A percentile compares a stretch with the other conserved stretches of the same genome.
phyloP scores from a whole-genome alignment of 768 basidiomycete genomes.

The Hygrophoropsis aurantiaca region DNA sequence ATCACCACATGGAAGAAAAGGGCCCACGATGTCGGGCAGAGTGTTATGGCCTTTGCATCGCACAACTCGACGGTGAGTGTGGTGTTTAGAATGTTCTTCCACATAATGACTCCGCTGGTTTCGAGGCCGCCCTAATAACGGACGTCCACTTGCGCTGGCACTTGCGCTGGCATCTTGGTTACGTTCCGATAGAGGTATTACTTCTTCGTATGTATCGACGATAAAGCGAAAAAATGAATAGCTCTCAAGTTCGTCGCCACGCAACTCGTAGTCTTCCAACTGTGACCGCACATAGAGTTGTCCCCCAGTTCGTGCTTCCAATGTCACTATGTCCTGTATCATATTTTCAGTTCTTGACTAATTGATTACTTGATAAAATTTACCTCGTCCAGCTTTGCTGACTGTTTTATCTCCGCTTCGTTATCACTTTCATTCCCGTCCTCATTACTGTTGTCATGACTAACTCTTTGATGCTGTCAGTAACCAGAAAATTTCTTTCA shows the following conservation, averaged over 20 bases:
- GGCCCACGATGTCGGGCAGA: conserved; percentile 34
- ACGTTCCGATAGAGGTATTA: not conserved
- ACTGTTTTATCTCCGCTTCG: conserved; percentile 40
- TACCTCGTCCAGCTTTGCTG: too few relatives aligned
- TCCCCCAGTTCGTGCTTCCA: not conserved
- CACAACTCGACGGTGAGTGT: conserved; percentile 14
- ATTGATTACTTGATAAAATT: conserved; percentile 20
- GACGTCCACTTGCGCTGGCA: too few relatives aligned
- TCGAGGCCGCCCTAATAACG: conserved; percentile 11
- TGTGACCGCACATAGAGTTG: conserved; percentile 11
- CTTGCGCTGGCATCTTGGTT: too few relatives aligned
- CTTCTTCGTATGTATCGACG: conserved; percentile 31
- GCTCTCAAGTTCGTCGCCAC: conserved; percentile 18
- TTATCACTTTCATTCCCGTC: conserved; percentile 37
- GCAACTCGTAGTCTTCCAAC: conserved; percentile 24
- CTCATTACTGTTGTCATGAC: conserved; percentile 30
- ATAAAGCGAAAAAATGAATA: conserved; percentile 25
- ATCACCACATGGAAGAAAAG: conserved; percentile 31
- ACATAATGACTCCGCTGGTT: conserved; percentile 21
- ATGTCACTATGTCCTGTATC: conserved; percentile 14
- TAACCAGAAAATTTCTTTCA: conserved; percentile 25
- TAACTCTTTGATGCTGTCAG: conserved; percentile 20
- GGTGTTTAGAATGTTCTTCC: conserved; percentile 5
- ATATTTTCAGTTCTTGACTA: too few relatives aligned
- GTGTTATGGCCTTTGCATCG: conserved; percentile 29